Evolutionary conservation across 139 green algal genomes (phyloP), one percentile per base, ranked within the genome.

Genomic region (Chlamydomonas incerta): DNA sequence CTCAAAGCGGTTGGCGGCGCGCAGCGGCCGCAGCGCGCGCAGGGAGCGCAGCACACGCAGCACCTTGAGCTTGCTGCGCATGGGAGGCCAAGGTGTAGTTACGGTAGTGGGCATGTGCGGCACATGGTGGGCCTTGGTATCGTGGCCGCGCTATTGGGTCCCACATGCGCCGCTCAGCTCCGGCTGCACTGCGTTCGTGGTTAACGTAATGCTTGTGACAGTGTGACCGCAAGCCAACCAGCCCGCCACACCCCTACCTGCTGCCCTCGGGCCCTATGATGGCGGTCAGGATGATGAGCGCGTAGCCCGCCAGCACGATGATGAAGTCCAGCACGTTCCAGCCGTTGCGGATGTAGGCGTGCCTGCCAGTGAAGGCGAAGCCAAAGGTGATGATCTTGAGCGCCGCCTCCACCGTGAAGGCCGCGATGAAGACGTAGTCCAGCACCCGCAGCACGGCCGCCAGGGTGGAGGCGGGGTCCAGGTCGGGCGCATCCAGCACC

Each of bases 261-360:
- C 41, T 50, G 41, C 41, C 41, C 8, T 50, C 41, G 8, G 41
- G 41, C 41, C 41, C 41, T 13, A 50, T 86, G 24, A 72, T 34
- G 0, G 66, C 46, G 15, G 68, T 68, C 18, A 79, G 69, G 1
- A 83, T 31, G 52, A 89, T 62, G 37, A 93, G 75, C 23, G 91
- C 57, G 20, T 21, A 65, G 28, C 82, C 79, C 28, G 80, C 41
- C 28, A 89, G 65, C 60, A 77, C 77, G 26, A 87, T 68, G 26
- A 73, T 4, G 21, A 72, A 65, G 60, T 93, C 86, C 62, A 95
- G 90, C 47, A 95, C 88, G 86, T 95, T 92, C 52, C 95, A 89
- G 29, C 87, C 74, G 74, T 94, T 94, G 93, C 94, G 96, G 33
- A 96, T 65, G 88, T 97, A 98, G 33, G 87, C 90, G 67, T 67